Evolutionary conservation across 371 early-diverging fungal species (phyloP).

Genomic region (Capillidium heterosporum): DNA sequence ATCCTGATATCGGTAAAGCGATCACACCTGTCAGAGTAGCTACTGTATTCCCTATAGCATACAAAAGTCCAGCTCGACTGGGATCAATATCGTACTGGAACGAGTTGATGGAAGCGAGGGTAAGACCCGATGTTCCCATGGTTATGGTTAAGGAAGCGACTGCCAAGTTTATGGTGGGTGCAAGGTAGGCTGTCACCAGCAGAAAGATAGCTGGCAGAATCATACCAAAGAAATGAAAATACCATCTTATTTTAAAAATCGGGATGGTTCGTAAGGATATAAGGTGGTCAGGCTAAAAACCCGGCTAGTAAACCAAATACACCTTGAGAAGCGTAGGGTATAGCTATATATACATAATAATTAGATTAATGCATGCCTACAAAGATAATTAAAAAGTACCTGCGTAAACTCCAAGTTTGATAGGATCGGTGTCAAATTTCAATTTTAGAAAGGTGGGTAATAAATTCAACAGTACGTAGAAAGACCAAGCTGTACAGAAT

Average conservation of each 20-base stretch:
- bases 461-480: neutral
- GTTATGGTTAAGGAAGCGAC: neutral
- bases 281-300: neutral
- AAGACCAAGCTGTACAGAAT: constrained; percentile 1
- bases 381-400: neutral
- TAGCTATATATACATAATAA: neutral
- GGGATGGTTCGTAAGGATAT: neutral
- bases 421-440: neutral
- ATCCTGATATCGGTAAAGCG: too few relatives aligned
- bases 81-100: constrained; percentile 1
- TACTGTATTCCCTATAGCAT: neutral
- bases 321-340: constrained; percentile 1
- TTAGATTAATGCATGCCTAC: neutral
- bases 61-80: neutral
- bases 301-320: neutral
- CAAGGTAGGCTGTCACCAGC: neutral
- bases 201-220: neutral
- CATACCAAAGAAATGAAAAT: neutral
- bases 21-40: neutral
- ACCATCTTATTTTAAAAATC: neutral
- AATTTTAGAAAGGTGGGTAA: neutral
- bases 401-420: neutral
- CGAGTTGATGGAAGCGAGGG: neutral
- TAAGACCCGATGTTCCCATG: neutral
- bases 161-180: neutral